A percentile compares a stretch with the other conserved stretches of the same genome.
Conservation (phyloP, 2,329 filamentous ascomycete species). For the Gremmenia infestans region DNA sequence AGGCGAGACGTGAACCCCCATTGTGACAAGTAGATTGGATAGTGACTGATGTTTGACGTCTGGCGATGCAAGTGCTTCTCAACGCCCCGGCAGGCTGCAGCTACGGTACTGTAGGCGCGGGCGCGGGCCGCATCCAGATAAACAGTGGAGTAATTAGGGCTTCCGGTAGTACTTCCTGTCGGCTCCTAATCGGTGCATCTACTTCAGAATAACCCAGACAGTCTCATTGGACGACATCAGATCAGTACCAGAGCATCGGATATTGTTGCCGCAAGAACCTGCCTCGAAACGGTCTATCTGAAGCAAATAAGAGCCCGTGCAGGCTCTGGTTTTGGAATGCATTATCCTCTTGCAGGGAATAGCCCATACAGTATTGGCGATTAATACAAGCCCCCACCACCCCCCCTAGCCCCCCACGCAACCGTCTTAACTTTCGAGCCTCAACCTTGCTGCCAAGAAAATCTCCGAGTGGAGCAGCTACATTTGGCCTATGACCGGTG, state of each 20-base stretch:
- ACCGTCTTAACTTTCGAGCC: conserved; percentile 2
- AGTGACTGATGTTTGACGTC: not conserved
- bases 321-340: not conserved
- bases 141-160: conserved; percentile 1
- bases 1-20: not conserved
- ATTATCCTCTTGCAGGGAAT: not conserved
- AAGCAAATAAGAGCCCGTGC: not conserved
- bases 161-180: conserved; percentile 1
- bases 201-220: not conserved
- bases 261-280: not conserved
- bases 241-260: not conserved
- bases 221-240: not conserved
- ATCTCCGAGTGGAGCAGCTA: not conserved
- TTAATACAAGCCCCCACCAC: not conserved
- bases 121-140: conserved; percentile 3
- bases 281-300: not conserved
- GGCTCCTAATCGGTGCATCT: not conserved
- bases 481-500: not conserved
- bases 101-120: too few relatives aligned
- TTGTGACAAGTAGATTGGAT: not conserved
- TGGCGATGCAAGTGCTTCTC: not conserved
- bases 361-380: too few relatives aligned
- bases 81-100: not conserved
- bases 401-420: not conserved
- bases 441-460: conserved; percentile 9